Evolutionary conservation across 805 yeast species (phyloP), one percentile per base, ranked within the genome.

Genomic region (Starmerella geochares): DNA sequence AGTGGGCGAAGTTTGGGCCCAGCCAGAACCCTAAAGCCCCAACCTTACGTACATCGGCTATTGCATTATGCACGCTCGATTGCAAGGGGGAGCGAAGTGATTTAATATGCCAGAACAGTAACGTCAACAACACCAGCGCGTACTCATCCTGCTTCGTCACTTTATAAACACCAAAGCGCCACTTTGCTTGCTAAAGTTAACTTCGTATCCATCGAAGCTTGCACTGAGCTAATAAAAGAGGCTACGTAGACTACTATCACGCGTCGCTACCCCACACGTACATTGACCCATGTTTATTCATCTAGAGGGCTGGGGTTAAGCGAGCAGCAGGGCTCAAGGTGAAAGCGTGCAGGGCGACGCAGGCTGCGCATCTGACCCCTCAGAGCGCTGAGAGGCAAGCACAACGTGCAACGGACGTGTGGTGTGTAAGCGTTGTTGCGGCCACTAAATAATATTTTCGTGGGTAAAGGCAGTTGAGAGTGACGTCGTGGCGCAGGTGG

Each of bases 1-100:
- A n/a, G n/a, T n/a, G n/a, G n/a, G n/a, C n/a, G n/a, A n/a, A n/a
- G n/a, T n/a, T n/a, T 33, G 13, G 21, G 14, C 21, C 16, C 16
- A 11, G 21, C 16, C 37, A 16, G 20, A 36, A 36, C 39, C 39
- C 39, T 36, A 36, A 10, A 4, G 10, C 6, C 14, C 2, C 19
- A 3, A n/a, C 42, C 21, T 38, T 16, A 38, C 29, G 42, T 16
- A 38, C 42, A 38, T 38, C 42, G 42, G 42, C 20, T 38, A 38
- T 14, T 38, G 42, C 42, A 38, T 10, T n/a, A 38, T 38, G 42
- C 42, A 38, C 13, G 17, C 11, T 20, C 10, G 42, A 11, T 38
- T 24, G 42, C 42, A 38, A 38, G 42, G 42, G 42, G 8, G 42
- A 21, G 40, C 27, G 37, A 33, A 33, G 16, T 33, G 37, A 17